A percentile compares a stretch with the other conserved stretches of the same genome.
Conservation (phyloP, 495 filamentous ascomycete genomes). For the Penicillium diatomitis region DNA sequence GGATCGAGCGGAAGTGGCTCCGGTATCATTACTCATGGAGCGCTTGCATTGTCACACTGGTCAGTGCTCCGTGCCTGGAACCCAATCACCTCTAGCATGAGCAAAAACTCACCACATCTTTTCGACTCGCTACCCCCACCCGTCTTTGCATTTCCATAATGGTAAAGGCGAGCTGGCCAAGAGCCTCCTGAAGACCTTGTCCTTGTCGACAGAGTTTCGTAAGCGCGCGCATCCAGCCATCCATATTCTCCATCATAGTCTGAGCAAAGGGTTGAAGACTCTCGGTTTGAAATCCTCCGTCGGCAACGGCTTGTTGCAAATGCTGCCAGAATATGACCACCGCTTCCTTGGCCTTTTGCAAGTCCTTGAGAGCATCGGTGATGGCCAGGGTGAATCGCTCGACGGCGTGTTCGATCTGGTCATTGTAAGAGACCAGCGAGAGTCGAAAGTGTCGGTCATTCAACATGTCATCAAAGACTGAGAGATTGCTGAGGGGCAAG, state of each 20-base stretch:
- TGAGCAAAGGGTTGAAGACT: constrained; percentile 56
- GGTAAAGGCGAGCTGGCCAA: constrained; percentile 56
- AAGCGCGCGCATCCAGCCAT: constrained; percentile 72
- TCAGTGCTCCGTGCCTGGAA: not conserved
- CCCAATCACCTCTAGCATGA: too few relatives aligned
- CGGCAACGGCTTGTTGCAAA: constrained; percentile 50
- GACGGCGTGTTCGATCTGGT: constrained; percentile 84
- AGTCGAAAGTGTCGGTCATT: constrained; percentile 71
- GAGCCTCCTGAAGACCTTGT: constrained; percentile 46
- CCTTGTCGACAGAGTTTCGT: constrained; percentile 59
- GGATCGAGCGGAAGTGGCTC: constrained; percentile 4
- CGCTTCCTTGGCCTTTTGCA: constrained; percentile 66
- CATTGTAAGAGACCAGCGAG: constrained; percentile 77
- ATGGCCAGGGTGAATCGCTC: constrained; percentile 65
- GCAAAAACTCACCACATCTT: constrained; percentile 35
- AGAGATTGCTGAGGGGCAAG: constrained; percentile 71
- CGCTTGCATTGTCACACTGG: constrained; percentile 7
- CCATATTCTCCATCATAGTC: constrained; percentile 74
- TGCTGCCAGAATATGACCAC: constrained; percentile 71
- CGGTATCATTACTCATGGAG: constrained; percentile 13
- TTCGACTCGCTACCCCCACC: constrained; percentile 63
- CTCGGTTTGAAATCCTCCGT: constrained; percentile 37
- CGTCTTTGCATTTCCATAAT: constrained; percentile 70
- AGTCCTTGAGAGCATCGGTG: constrained; percentile 66
- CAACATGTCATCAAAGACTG: constrained; percentile 85